A percentile compares a stretch with the other conserved stretches of the same genome.
Evolutionary conservation across 2,329 filamentous ascomycete species (phyloP).

Genomic region (Raffaelea albimanens): DNA sequence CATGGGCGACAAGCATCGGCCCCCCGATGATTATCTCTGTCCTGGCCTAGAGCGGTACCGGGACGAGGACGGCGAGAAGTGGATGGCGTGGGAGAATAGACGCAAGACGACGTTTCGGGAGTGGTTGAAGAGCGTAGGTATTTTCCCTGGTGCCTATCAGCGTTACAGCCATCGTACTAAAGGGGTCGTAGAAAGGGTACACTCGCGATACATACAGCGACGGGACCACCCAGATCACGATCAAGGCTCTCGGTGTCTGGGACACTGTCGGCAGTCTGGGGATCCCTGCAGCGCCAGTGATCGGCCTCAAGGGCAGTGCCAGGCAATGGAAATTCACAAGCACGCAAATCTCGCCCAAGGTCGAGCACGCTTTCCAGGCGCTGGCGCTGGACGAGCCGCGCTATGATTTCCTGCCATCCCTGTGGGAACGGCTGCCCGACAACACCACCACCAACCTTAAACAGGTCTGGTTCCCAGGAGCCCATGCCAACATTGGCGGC

Average conservation of each 20-base stretch:
- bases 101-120: slow-evolving; percentile 24
- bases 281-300: slow-evolving; percentile 29
- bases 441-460: slow-evolving; percentile 19
- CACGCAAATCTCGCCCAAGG: slow-evolving; percentile 29
- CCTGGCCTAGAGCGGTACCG: slow-evolving; percentile 16
- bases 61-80: slow-evolving; percentile 17
- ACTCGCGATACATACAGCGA: slow-evolving; percentile 26
- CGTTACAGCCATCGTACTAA: not conserved
- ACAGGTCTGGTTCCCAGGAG: slow-evolving; percentile 49
- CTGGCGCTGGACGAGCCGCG: slow-evolving; percentile 40
- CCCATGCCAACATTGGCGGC: slow-evolving; percentile 53
- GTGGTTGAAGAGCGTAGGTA: slow-evolving; percentile 23
- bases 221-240: slow-evolving; percentile 23
- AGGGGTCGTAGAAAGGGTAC: slow-evolving; percentile 18
- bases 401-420: slow-evolving; percentile 27
- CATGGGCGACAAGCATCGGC: slow-evolving; percentile 17
- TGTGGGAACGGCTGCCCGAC: slow-evolving; percentile 27
- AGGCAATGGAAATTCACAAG: slow-evolving; percentile 29
- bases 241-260: slow-evolving; percentile 39
- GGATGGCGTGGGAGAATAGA: slow-evolving; percentile 22
- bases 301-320: slow-evolving; percentile 26
- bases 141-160: not conserved
- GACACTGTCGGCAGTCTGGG: slow-evolving; percentile 38
- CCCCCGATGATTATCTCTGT: slow-evolving; percentile 15
- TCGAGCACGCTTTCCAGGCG: slow-evolving; percentile 40